Conservation (phyloP, 1,284 basidiomycete genomes). For the Puccinia hordei region DNA sequence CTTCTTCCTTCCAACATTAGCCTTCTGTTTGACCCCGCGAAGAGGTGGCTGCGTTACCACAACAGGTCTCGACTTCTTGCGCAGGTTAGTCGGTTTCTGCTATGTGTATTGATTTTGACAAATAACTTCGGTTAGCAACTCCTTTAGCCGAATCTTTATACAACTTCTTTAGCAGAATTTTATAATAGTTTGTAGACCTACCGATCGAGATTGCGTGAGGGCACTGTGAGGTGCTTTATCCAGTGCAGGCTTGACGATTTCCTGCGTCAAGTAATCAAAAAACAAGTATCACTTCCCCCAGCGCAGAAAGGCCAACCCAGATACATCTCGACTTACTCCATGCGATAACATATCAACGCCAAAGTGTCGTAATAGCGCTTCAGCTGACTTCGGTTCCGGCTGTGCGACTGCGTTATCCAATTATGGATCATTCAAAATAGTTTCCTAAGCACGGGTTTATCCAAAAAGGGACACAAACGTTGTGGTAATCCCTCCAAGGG, state of each 20-base stretch:
- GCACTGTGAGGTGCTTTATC: not conserved
- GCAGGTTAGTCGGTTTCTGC: not conserved
- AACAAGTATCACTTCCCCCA: not conserved
- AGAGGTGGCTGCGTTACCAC: not conserved
- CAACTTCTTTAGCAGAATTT: too few species aligned
- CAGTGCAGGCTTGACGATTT: not conserved
- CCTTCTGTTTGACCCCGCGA: conserved; percentile 1
- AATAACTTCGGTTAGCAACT: too few species aligned
- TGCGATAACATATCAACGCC: conserved; percentile 1
- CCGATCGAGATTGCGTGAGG: not conserved
- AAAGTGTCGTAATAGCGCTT: conserved; percentile 23
- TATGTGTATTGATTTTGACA: not conserved
- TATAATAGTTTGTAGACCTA: too few species aligned
- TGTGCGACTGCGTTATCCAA: not conserved
- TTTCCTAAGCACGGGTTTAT: not conserved
- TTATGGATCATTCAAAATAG: not conserved
- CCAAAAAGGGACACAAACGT: conserved; percentile 1
- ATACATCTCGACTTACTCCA: conserved; percentile 7
- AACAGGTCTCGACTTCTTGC: not conserved
- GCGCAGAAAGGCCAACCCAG: not conserved
- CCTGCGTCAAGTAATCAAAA: not conserved
- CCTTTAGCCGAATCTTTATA: not conserved
- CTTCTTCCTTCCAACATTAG: not conserved
- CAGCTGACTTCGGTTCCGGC: conserved; percentile 8
- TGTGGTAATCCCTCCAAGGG: not conserved